phyloP scores from a whole-genome alignment of 2,329 filamentous ascomycete genomes.

The Fusarium sterilihyphosum region DNA sequence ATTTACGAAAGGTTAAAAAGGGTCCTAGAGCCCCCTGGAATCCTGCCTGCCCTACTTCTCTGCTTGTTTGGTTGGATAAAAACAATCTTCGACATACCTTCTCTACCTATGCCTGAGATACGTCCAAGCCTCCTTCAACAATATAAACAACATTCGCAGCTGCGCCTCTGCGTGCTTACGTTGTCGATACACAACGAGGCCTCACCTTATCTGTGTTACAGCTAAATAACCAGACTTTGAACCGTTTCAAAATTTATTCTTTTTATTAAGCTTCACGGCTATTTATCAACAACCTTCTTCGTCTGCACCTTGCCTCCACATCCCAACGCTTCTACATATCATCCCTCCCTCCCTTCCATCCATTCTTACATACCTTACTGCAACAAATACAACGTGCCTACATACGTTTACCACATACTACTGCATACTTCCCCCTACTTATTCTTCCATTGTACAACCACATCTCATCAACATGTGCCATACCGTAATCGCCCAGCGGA shows the following conservation, averaged over 20 bases:
- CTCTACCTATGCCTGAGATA: slow-evolving; percentile 27
- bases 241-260: slow-evolving; percentile 7
- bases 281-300: background rate
- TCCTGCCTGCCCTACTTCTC: background rate
- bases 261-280: slow-evolving; percentile 23
- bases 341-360: background rate
- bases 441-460: slow-evolving; percentile 11
- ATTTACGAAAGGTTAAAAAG: slow-evolving; percentile 32
- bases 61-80: slow-evolving; percentile 33
- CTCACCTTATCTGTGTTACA: slow-evolving; percentile 30
- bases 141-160: slow-evolving; percentile 15
- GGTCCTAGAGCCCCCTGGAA: slow-evolving; percentile 10
- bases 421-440: background rate
- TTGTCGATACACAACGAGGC: slow-evolving; percentile 34
- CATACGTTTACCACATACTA: background rate
- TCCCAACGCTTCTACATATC: slow-evolving; percentile 2
- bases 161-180: slow-evolving; percentile 37
- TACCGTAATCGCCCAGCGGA: slow-evolving; percentile 44
- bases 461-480: slow-evolving; percentile 42
- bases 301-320: background rate
- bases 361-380: background rate
- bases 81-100: slow-evolving; percentile 1
- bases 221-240: slow-evolving; percentile 31
- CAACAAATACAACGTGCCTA: background rate
- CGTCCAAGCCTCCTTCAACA: slow-evolving; percentile 33